Base-by-base conservation (phyloP, 2,329 filamentous ascomycete species). In the Colletotrichum viniferum region DNA sequence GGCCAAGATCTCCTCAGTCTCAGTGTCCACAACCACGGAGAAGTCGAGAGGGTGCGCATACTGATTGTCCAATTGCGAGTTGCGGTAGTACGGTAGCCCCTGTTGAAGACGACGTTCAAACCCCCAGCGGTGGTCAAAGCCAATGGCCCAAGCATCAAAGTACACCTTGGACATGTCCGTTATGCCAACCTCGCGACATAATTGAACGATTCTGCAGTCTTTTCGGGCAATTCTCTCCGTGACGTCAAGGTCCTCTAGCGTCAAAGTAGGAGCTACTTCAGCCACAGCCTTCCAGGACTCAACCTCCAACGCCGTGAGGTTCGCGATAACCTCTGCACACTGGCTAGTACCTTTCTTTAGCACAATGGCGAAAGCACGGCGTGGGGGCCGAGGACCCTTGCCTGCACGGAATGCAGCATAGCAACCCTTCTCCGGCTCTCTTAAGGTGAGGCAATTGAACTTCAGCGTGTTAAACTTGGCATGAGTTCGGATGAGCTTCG, bases 141-240 rank as follows among this genome's bases (percentile, higher is more conserved):
- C 94, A 83, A 96, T 96, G 2, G 94, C 95, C 94, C 94, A 96
- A 56, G 93, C 94, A 82, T 96, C 94, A 82, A 94, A 94, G 84
- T 94, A 96, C 43, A 96, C 93, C 84, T 96, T 95, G 83, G 94
- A 86, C 94, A 96, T 96, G 79, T 96, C 94, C 78, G 92, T 88
- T 77, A 96, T 95, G 26, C 94, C 94, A 77, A 95, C 86, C 38
- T 96, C 90, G 4, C 88, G 90, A 80, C 94, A 96, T 80, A 94
- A 93, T 83, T 95, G 92, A 79, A 96, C 94, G 75, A 96, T 94
- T 77, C 92, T 93, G 0, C 92, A 88, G 79, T 96, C 93, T 78
- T 90, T 90, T 75, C 94, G 89, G 58, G 92, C 89, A 30, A 95
- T 86, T 52, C 88, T 88, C 83, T 96, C 94, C 4, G 95, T 94